A percentile compares a stretch with the other conserved stretches of the same genome.
Conservation (phyloP, 2,329 filamentous ascomycete genomes). For the Monosporascus sp. region DNA sequence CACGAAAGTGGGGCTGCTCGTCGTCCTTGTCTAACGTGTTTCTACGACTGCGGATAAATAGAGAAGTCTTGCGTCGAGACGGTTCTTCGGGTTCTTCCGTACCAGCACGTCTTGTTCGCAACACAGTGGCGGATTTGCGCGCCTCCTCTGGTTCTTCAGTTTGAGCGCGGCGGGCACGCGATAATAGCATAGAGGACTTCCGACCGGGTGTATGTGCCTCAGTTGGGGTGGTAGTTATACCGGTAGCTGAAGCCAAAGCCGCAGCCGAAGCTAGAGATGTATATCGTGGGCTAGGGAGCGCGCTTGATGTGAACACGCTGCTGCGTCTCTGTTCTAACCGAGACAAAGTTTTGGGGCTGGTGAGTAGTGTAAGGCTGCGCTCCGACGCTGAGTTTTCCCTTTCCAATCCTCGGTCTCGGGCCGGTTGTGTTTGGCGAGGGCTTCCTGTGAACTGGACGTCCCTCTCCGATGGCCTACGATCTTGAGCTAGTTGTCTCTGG, state of each 20-base stretch:
- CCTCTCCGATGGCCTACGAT: constrained; percentile 17
- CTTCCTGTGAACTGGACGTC: neutral
- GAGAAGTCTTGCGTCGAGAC: constrained; percentile 34
- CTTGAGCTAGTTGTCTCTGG: too few relatives aligned
- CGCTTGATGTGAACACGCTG: constrained; percentile 39
- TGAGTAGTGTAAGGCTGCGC: constrained; percentile 29
- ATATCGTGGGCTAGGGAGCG: constrained; percentile 39
- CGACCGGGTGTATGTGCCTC: constrained; percentile 35
- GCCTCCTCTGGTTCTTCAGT: constrained; percentile 48
- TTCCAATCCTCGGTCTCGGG: neutral
- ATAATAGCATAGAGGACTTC: constrained; percentile 48
- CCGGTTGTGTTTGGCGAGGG: neutral
- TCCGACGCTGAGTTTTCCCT: constrained; percentile 26
- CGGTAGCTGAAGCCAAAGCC: neutral
- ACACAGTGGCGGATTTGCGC: constrained; percentile 40
- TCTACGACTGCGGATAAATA: constrained; percentile 41
- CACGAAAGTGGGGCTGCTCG: constrained; percentile 45
- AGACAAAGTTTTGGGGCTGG: constrained; percentile 43
- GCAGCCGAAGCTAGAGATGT: constrained; percentile 15
- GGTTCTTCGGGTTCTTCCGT: constrained; percentile 43
- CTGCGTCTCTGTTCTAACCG: constrained; percentile 50
- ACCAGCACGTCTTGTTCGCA: constrained; percentile 38
- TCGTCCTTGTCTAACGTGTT: constrained; percentile 43
- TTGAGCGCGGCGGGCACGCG: constrained; percentile 40
- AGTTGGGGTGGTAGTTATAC: constrained; percentile 32